Conservation (phyloP, 768 basidiomycete genomes). For the Pulveroboletus sp. region DNA sequence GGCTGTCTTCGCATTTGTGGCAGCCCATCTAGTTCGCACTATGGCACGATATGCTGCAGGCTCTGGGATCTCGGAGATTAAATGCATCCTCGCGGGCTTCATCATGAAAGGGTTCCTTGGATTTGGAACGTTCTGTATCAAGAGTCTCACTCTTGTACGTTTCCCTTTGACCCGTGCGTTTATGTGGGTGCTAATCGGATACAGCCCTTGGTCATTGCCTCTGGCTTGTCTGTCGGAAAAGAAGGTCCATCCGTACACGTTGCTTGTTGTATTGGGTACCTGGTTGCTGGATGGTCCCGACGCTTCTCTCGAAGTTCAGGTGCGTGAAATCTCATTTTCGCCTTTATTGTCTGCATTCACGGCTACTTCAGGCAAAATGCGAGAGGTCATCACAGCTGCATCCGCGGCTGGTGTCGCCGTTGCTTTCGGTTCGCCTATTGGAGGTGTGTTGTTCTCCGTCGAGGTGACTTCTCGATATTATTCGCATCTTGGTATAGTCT, state of each 20-base stretch:
- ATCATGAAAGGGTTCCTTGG: conserved; percentile 95
- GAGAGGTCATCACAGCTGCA: conserved; percentile 90
- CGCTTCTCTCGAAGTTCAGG: conserved; percentile 87
- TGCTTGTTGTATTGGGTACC: conserved; percentile 87
- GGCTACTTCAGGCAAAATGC: conserved; percentile 55
- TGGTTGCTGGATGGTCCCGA: conserved; percentile 81
- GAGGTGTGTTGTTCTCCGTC: conserved; percentile 95
- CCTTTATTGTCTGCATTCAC: conserved; percentile 14
- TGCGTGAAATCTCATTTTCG: conserved; percentile 32
- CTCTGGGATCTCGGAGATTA: conserved; percentile 98
- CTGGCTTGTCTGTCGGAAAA: conserved; percentile 94
- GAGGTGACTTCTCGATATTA: conserved; percentile 52
- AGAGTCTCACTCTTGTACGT: conserved; percentile 87
- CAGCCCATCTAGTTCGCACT: conserved; percentile 82
- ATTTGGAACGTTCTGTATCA: conserved; percentile 85
- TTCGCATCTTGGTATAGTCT: background rate
- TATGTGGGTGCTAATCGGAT: conserved; percentile 13
- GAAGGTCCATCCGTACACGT: conserved; percentile 98
- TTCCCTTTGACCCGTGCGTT: background rate
- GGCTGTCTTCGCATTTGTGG: conserved; percentile 78
- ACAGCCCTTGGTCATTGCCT: conserved; percentile 94
- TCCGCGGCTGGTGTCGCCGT: conserved; percentile 98
- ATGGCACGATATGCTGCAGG: conserved; percentile 95
- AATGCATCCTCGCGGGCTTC: conserved; percentile 95
- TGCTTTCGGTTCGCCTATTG: conserved; percentile 97